Evolutionary conservation across 2,329 filamentous ascomycete species (phyloP).

Genomic region (Periconia macrospinosa): DNA sequence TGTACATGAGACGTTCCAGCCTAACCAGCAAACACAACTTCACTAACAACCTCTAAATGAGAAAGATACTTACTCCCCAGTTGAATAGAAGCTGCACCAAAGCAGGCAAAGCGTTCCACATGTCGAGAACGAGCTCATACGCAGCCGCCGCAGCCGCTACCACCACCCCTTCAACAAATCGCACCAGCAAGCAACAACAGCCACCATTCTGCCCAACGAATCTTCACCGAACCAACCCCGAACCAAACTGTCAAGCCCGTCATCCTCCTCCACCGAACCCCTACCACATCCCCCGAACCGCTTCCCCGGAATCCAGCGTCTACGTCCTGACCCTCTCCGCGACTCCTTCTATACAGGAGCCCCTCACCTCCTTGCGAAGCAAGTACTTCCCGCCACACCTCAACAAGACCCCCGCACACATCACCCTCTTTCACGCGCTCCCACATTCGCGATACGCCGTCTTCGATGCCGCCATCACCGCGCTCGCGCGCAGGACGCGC

Average conservation of each 20-base stretch:
- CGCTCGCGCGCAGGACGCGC: conserved; percentile 28
- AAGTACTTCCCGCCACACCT: conserved; percentile 47
- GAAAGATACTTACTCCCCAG: no score
- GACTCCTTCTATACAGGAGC: conserved; percentile 40
- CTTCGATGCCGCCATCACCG: conserved; percentile 38
- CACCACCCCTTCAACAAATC: not conserved
- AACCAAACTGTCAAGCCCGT: not conserved
- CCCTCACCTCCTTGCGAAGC: conserved; percentile 44
- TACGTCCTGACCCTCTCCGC: conserved; percentile 50
- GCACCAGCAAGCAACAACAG: not conserved
- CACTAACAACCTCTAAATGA: no score
- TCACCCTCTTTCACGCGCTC: conserved; percentile 51
- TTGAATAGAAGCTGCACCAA: not conserved
- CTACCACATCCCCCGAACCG: conserved; percentile 35
- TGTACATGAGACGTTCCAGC: not conserved
- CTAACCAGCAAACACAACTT: no score
- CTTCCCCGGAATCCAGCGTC: conserved; percentile 34
- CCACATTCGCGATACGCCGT: conserved; percentile 42
- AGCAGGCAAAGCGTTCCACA: not conserved
- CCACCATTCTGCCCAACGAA: not conserved
- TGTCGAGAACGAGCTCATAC: not conserved
- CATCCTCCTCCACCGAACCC: not conserved
- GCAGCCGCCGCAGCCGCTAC: not conserved
- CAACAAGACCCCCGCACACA: conserved; percentile 48
- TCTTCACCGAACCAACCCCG: not conserved